Base-by-base conservation (phyloP, 2,329 filamentous ascomycete genomes). In the Neoascochyta sp. region DNA sequence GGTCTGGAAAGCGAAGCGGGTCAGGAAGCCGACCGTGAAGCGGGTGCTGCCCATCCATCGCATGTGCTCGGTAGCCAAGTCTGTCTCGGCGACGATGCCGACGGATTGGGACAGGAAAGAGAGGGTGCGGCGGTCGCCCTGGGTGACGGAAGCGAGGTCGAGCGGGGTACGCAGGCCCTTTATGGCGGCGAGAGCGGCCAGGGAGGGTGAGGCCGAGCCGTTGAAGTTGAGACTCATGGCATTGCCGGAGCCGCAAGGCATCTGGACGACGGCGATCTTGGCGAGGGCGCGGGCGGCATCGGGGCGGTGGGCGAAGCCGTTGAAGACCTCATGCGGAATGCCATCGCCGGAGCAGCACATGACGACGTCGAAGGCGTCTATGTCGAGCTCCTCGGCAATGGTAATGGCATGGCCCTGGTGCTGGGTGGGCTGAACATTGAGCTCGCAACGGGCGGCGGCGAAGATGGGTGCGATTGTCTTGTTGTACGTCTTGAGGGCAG, bases 201-300 rank as follows among this genome's bases (percentile, higher is more conserved):
- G 62, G 37, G 80, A 84, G 7, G 84, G 75, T 42, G 76, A 80
- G 42, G 82, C 75, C 1, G 88, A 89, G 4, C 90, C 92, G 45
- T 86, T 87, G 25, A 93, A 67, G 60, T 95, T 96, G 67, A 83
- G 81, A 41, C 86, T 85, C 80, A 96, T 84, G 13, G 86, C 92
- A 61, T 98, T 98, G 5, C 92, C 92, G 27, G 86, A 92, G 9
- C 92, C 92, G 55, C 89, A 94, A 1, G 92, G 92, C 19, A 98
- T 73, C 54, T 95, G 86, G 13, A 81, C 82, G 2, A 98, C 80
- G 1, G 92, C 86, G 9, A 96, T 67, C 51, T 81, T 84, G 13
- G 72, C 67, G 38, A 98, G 66, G 0, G 90, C 92, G 32, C 74
- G 74, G 17, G 73, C 70, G 12, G 88, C 88, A 63, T 95, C 85